Base-by-base conservation (phyloP, 352 stramenopile species). In the Globisporangium uncinulatum region DNA sequence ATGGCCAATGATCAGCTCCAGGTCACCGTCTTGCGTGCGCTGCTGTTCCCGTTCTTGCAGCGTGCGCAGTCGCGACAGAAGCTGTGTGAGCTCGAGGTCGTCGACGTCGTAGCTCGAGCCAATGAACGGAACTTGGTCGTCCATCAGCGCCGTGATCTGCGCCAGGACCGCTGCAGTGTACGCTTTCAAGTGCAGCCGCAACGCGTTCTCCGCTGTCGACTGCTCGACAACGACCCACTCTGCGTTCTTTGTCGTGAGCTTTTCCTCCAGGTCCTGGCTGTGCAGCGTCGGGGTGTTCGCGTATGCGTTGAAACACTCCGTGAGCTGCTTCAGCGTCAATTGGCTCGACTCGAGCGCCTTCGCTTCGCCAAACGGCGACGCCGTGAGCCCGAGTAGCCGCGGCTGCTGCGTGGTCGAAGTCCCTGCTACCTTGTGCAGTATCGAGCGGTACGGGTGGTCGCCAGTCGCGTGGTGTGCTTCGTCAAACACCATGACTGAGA, bases 401-500 rank as follows among this genome's bases (percentile, higher is more conserved):
- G 83, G 83, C 11, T 76, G 59, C 42, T 20, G 21, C 15, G 60
- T 51, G 0, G 54, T 9, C 15, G 67, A 52, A 24, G 83, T 61
- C 13, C 43, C 52, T 13, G 64, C 58, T 1, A 93, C 24, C 29
- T 63, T 61, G 56, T 74, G 65, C 34, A 89, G 56, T 14, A 93
- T 67, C 17, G 80, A 66, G 19, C 69, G 74, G 51, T 91, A 91
- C 0, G 83, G 79, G 53, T 89, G 70, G 1, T 74, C 73, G 20
- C 75, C 71, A 50, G 69, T 89, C 4, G 76, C 80, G 46, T 93
- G 83, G 49, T 93, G 83, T 4, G 83, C 83, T 69, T 93, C 80
- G 41, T 93, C 83, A 65, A 93, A 90, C 15, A 93, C 74, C 69
- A 93, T 73, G 41, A 80, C 60, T 47, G 76, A 86, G 19, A 87